Conservation (phyloP, 176 grass and related monocot species). For the Musa beccarii region DNA sequence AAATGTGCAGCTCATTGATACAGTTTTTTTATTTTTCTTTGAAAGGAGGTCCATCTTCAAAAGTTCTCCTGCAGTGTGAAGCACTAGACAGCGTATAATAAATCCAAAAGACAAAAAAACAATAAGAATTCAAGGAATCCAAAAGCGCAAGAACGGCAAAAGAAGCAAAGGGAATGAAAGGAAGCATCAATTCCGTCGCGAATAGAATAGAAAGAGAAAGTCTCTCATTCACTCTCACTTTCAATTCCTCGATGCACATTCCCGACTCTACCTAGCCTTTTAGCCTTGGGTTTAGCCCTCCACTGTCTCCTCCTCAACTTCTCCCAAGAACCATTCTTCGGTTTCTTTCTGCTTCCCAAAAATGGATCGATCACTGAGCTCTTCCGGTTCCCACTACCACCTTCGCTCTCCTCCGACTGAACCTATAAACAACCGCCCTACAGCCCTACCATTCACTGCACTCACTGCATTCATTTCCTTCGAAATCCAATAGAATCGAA, state of each 20-base stretch:
- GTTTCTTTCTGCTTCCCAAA: not conserved
- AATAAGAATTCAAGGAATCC: not conserved
- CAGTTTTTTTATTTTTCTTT: not conserved
- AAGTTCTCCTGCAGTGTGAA: not conserved
- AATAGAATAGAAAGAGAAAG: not conserved
- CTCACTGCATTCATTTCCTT: too few relatives aligned
- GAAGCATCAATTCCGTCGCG: not conserved
- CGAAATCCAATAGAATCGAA: too few relatives aligned
- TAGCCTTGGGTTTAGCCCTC: not conserved
- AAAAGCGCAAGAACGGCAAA: constrained; percentile 1
- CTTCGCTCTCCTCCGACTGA: too few relatives aligned
- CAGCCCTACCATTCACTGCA: too few relatives aligned
- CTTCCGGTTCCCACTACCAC: too few relatives aligned
- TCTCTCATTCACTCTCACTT: not conserved
- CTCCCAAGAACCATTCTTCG: not conserved
- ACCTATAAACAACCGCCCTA: too few relatives aligned
- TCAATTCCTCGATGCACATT: not conserved
- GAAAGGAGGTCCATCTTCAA: not conserved
- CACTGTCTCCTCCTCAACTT: not conserved
- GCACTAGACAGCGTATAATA: not conserved
- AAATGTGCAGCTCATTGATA: constrained; percentile 2
- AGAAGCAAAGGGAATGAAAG: constrained; percentile 1
- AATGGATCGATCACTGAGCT: not conserved
- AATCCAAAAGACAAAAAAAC: not conserved
- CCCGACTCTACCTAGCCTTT: not conserved